Evolutionary conservation across 192 early-diverging fungal genomes (phyloP).

Genomic region (Coemansia brasiliensis): DNA sequence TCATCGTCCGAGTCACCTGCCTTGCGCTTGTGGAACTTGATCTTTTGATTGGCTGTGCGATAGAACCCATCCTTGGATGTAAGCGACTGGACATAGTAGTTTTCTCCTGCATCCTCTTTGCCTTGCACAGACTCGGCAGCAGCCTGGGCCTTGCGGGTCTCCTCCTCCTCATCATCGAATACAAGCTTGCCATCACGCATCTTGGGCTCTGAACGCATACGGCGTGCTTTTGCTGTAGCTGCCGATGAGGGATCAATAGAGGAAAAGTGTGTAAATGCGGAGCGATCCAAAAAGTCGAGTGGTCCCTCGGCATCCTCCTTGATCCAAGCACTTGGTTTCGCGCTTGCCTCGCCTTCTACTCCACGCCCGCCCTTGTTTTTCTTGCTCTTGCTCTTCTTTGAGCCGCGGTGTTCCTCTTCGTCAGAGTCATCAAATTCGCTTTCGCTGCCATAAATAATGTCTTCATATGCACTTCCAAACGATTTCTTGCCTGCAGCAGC

Average conservation of each 20-base stretch:
- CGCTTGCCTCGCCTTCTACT: slow-evolving; percentile 4
- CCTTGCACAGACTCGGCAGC: slow-evolving; percentile 33
- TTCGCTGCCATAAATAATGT: slow-evolving; percentile 89
- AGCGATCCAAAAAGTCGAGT: slow-evolving; percentile 88
- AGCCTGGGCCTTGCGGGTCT: slow-evolving; percentile 38
- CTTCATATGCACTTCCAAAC: slow-evolving; percentile 79
- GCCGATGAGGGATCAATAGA: slow-evolving; percentile 50
- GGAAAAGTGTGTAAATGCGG: slow-evolving; percentile 70
- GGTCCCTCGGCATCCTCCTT: slow-evolving; percentile 70
- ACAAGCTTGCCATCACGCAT: slow-evolving; percentile 77
- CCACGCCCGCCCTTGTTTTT: slow-evolving; percentile 32
- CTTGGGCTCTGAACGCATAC: slow-evolving; percentile 57
- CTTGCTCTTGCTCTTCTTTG: slow-evolving; percentile 37
- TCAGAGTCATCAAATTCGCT: slow-evolving; percentile 85
- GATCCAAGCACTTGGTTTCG: slow-evolving; percentile 56
- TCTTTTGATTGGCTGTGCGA: slow-evolving; percentile 76
- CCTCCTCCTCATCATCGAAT: slow-evolving; percentile 70
- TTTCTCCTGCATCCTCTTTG: slow-evolving; percentile 59
- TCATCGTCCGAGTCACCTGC: slow-evolving; percentile 60
- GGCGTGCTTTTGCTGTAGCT: slow-evolving; percentile 39
- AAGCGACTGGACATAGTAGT: slow-evolving; percentile 84
- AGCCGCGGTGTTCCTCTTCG: slow-evolving; percentile 58
- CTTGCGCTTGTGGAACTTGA: slow-evolving; percentile 87
- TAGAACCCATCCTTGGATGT: slow-evolving; percentile 81
- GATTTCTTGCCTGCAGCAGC: slow-evolving; percentile 55